These are phyloP conservation scores for Leccinum subgranulosum DNA, from an alignment of 768 basidiomycete species.

Conservation along the genomic window DNA sequence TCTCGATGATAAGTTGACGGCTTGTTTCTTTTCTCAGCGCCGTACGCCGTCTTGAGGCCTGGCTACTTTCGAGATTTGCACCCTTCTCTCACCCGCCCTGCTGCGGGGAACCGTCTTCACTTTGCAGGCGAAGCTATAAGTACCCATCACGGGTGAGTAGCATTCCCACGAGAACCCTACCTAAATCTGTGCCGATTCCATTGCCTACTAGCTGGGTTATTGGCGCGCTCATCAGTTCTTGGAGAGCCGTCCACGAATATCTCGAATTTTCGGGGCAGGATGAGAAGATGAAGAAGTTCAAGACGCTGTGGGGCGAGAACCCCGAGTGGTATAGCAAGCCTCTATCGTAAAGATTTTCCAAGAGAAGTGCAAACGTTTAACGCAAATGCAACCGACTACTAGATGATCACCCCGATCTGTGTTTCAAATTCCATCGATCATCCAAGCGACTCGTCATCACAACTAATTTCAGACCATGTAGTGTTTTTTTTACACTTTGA, in stretches of 20 bases:
- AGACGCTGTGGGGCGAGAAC: neutral
- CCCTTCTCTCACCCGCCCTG: neutral
- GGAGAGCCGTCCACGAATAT: neutral
- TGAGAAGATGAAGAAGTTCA: neutral
- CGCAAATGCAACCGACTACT: no score
- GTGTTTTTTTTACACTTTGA: no score
- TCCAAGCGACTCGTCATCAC: no score
- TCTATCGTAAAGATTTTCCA: neutral
- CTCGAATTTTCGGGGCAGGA: neutral
- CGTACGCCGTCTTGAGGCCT: neutral
- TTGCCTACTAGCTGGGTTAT: neutral
- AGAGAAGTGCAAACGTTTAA: no score
- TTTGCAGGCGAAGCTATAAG: slow-evolving; percentile 4
- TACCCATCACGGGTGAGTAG: neutral
- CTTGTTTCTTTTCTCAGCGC: neutral
- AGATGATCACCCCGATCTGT: no score
- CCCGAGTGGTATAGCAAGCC: neutral
- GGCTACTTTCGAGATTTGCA: neutral
- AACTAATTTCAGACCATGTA: no score
- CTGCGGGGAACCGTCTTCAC: neutral
- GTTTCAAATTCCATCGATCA: no score
- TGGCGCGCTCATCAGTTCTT: neutral
- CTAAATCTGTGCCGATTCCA: neutral
- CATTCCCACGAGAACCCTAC: neutral
- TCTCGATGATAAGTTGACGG: neutral